Conservation (phyloP, 2,329 filamentous ascomycete genomes). For the Ophiostoma sp. region DNA sequence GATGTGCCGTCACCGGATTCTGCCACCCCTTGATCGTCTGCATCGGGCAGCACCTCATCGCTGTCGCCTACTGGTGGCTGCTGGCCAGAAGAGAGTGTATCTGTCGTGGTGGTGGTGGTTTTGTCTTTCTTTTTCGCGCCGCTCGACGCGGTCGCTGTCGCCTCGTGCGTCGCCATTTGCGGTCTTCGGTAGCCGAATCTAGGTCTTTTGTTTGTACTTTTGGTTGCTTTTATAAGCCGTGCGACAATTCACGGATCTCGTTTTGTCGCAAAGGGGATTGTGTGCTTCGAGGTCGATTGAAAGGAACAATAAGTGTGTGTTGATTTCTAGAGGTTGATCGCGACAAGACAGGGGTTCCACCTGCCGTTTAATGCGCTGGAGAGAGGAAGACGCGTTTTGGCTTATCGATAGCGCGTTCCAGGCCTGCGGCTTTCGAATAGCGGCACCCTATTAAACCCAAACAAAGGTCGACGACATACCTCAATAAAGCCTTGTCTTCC, state of each 20-base stretch:
- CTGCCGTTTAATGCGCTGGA: constrained; percentile 1
- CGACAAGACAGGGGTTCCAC: constrained; percentile 2
- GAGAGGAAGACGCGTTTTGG: constrained; percentile 18
- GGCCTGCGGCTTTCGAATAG: not conserved
- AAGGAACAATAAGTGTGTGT: too few species aligned
- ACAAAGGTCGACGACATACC: not conserved
- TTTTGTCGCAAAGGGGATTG: not conserved
- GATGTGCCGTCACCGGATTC: not conserved
- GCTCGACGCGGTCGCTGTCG: constrained; percentile 16
- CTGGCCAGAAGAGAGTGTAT: not conserved
- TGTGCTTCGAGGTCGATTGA: not conserved
- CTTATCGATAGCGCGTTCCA: constrained; percentile 23
- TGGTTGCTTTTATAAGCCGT: too few species aligned
- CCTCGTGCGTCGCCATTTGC: constrained; percentile 18
- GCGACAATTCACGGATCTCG: too few species aligned
- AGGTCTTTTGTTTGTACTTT: too few species aligned
- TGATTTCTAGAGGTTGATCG: not conserved
- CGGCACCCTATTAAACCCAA: not conserved
- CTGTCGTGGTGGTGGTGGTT: not conserved
- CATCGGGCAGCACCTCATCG: constrained; percentile 21
- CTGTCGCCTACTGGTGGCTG: not conserved
- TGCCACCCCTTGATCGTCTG: not conserved
- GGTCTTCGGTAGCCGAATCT: not conserved
- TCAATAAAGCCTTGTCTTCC: not conserved
- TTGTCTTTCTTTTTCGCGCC: not conserved